Evolutionary conservation across 352 stramenopile genomes (phyloP).

Genomic region (Phytophthora citricola): DNA sequence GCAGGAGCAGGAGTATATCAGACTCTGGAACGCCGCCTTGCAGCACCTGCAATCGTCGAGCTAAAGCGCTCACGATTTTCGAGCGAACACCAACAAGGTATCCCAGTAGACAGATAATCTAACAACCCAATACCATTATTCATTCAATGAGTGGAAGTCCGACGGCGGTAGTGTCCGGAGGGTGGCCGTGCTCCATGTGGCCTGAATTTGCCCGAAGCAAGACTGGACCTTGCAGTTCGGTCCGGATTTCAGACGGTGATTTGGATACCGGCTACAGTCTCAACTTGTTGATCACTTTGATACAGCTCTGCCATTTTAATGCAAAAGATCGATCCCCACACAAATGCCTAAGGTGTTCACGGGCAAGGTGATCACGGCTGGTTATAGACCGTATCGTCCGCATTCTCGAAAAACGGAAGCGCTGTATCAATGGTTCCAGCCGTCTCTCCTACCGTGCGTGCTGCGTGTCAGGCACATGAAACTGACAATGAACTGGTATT

Average conservation of each 20-base stretch:
- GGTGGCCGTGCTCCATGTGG: conserved; percentile 8
- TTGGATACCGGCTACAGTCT: too few relatives aligned
- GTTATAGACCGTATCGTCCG: not conserved
- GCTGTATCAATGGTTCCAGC: not conserved
- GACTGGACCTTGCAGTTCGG: not conserved
- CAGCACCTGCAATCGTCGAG: conserved; percentile 3
- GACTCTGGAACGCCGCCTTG: conserved; percentile 16
- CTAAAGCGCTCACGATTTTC: conserved; percentile 3
- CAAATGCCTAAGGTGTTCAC: conserved; percentile 5
- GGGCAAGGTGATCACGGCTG: not conserved
- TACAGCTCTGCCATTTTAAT: not conserved
- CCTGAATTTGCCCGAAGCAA: conserved; percentile 6
- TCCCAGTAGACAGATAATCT: conserved; percentile 25
- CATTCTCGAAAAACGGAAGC: conserved; percentile 17
- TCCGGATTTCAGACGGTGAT: too few relatives aligned
- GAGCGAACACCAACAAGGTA: not conserved
- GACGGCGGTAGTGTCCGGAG: conserved; percentile 1
- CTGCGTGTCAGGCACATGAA: conserved; percentile 41
- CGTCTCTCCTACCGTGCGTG: conserved; percentile 50
- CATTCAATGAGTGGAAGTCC: not conserved
- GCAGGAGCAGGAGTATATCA: conserved; percentile 24
- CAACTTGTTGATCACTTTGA: conserved; percentile 1
- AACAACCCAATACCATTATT: conserved; percentile 16
- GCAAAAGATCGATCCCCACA: not conserved
- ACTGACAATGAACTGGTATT: conserved; percentile 41